Percentiles rank a stretch among this genome's conserved stretches.
These are phyloP conservation scores for Endocalyx cinctus DNA, from an alignment of 2,329 filamentous ascomycete genomes.

Conservation along the genomic window DNA sequence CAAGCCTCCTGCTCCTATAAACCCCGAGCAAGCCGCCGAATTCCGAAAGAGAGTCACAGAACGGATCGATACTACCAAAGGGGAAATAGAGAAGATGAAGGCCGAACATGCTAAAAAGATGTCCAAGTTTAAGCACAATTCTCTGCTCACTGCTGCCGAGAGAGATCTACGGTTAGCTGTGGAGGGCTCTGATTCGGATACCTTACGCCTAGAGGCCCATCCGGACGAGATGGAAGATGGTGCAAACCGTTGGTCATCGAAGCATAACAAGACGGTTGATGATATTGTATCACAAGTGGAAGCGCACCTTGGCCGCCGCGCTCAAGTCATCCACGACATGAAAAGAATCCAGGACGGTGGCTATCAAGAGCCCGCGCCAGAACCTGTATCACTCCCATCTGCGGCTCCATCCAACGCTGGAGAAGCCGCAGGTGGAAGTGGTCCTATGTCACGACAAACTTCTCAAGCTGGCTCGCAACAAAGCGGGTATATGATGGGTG, in stretches of 20 bases:
- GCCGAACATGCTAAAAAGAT: constrained; percentile 71
- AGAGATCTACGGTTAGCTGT: constrained; percentile 65
- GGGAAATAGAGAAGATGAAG: constrained; percentile 82
- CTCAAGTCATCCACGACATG: constrained; percentile 60
- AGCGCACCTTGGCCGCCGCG: constrained; percentile 60
- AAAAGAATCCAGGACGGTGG: constrained; percentile 75
- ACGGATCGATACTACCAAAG: constrained; percentile 67
- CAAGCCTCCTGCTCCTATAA: constrained; percentile 62
- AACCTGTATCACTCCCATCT: constrained; percentile 25
- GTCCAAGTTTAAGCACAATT: constrained; percentile 67
- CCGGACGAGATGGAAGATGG: constrained; percentile 47
- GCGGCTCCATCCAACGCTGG: constrained; percentile 12
- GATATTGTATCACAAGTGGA: constrained; percentile 75
- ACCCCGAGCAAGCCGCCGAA: constrained; percentile 72
- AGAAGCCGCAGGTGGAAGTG: constrained; percentile 17
- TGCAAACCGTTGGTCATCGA: constrained; percentile 31
- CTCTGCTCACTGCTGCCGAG: constrained; percentile 69
- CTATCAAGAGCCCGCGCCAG: constrained; percentile 56
- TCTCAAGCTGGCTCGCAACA: constrained; percentile 53
- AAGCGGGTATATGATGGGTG: constrained; percentile 52
- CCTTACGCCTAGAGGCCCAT: constrained; percentile 60
- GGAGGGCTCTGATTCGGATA: constrained; percentile 54
- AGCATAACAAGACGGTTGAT: constrained; percentile 55
- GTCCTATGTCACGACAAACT: constrained; percentile 44
- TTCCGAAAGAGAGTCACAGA: constrained; percentile 75